Base-by-base conservation (phyloP, 164 flowering plant species). In the Echeveria elegans region DNA sequence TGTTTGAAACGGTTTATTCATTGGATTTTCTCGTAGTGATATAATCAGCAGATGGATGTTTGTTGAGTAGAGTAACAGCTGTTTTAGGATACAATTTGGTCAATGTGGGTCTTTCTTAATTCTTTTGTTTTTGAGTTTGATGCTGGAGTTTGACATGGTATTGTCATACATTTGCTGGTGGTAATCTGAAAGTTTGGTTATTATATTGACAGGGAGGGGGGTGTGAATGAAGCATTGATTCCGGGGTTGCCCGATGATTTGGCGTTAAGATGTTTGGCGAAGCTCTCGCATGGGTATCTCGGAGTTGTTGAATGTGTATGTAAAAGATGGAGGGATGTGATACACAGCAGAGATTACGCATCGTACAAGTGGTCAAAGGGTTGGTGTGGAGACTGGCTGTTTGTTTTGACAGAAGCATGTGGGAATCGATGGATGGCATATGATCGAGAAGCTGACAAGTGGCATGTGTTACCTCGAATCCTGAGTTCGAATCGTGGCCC, bases 361-460 rank as follows among this genome's bases (percentile, higher is more conserved):
- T 24, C 31, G 14, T 53, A 53, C 12, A 53, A 53, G n/a, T 10
- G 2, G 60, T 16, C 31, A 8, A 53, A 28, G 31, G 60, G 60
- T 24, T 53, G 60, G 60, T 53, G 60, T 53, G 60, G 60, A 53
- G 60, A 53, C 60, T 53, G 60, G 60, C 31, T 53, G 60, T 53
- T 53, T 53, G 60, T 53, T 3, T 24, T 53, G 60, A 28, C 31
- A 10, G 31, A 53, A 53, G 16, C 14, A 5, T 2, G 31, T 53
- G 60, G 4, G 31, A 53, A 53, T 26, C 18, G 6, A 9, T 53
- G 60, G 60, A n/a, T 21, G 9, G 56, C 26, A 1, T 50, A 50
- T 50, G 56, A 50, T 21, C 56, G 26, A 4, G 26, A n/a, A 5
- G 60, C 60, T 53, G 60, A 53, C 26, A 53, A 28, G 18, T 26